These are phyloP conservation scores for Raddia guianensis DNA, from an alignment of 176 grass and related monocot genomes.

Conservation along the genomic window DNA sequence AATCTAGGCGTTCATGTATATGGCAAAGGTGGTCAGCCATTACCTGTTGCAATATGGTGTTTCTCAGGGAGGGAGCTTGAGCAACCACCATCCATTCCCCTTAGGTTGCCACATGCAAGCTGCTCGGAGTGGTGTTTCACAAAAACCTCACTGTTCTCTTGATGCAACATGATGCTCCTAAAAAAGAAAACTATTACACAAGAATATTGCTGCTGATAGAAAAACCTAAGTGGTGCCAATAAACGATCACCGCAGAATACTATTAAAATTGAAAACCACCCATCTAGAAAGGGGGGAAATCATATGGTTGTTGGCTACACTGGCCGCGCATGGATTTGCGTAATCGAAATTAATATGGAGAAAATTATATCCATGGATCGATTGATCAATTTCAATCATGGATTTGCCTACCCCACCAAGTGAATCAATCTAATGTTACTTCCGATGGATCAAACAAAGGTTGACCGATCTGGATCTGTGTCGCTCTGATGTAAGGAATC, in stretches of 20 bases:
- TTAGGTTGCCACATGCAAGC: slow-evolving; percentile 51
- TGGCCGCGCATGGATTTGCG: background rate
- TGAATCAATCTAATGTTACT: background rate
- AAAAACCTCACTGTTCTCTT: slow-evolving; percentile 53
- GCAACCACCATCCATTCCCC: slow-evolving; percentile 39
- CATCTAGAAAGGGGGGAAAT: background rate
- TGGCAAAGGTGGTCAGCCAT: background rate
- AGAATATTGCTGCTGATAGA: background rate
- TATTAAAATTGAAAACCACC: background rate
- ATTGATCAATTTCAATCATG: background rate
- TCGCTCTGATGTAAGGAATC: background rate
- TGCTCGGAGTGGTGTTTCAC: slow-evolving; percentile 42
- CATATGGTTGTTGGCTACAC: background rate
- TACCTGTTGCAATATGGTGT: slow-evolving; percentile 52
- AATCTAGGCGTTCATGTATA: slow-evolving; percentile 4
- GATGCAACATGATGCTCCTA: slow-evolving; percentile 49
- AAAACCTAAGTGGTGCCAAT: background rate
- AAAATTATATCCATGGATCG: background rate
- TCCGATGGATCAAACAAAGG: background rate
- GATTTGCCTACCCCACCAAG: background rate
- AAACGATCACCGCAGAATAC: background rate
- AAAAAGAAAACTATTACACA: slow-evolving; percentile 8
- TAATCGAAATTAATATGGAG: background rate
- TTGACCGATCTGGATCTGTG: background rate
- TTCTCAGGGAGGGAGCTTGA: slow-evolving; percentile 51